Evolutionary conservation across 352 stramenopile species (phyloP).

Genomic region (Pythium dissimile): DNA sequence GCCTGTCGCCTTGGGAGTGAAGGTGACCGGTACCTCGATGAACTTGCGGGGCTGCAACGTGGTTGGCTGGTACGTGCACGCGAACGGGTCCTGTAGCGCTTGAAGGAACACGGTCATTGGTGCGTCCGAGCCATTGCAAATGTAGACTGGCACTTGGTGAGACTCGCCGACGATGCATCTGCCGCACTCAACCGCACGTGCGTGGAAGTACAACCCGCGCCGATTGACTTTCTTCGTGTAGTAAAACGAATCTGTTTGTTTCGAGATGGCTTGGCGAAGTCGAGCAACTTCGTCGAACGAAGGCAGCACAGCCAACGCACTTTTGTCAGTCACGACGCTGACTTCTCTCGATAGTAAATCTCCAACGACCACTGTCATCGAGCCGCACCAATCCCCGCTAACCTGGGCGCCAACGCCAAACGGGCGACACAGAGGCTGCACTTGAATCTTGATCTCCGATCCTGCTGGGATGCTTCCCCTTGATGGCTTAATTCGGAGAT

Average conservation of each 20-base stretch:
- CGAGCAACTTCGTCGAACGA: slow-evolving; percentile 61
- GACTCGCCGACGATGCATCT: slow-evolving; percentile 67
- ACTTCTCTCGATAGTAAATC: slow-evolving; percentile 50
- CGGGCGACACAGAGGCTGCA: slow-evolving; percentile 55
- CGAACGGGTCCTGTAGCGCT: slow-evolving; percentile 71
- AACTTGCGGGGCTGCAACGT: slow-evolving; percentile 83
- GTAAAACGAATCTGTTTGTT: slow-evolving; percentile 82
- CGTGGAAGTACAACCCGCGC: slow-evolving; percentile 78
- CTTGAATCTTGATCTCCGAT: slow-evolving; percentile 38
- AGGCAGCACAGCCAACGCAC: slow-evolving; percentile 37
- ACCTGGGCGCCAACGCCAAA: slow-evolving; percentile 14
- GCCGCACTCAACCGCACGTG: slow-evolving; percentile 79
- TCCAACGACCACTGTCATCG: slow-evolving; percentile 54
- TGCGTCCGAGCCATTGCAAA: slow-evolving; percentile 80
- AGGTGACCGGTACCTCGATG: slow-evolving; percentile 77
- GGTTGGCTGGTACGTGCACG: slow-evolving; percentile 65
- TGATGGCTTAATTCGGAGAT: slow-evolving; percentile 44
- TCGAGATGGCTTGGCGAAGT: slow-evolving; percentile 56
- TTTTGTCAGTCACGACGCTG: slow-evolving; percentile 55
- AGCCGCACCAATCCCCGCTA: slow-evolving; percentile 57
- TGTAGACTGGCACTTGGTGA: slow-evolving; percentile 78
- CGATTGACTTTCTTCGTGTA: slow-evolving; percentile 80
- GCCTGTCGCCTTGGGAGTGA: slow-evolving; percentile 68
- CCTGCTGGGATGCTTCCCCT: slow-evolving; percentile 42
- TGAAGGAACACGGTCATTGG: slow-evolving; percentile 86